Evolutionary conservation across 1,284 basidiomycete species (phyloP).

Genomic region (Cutaneotrichosporon mucoides): DNA sequence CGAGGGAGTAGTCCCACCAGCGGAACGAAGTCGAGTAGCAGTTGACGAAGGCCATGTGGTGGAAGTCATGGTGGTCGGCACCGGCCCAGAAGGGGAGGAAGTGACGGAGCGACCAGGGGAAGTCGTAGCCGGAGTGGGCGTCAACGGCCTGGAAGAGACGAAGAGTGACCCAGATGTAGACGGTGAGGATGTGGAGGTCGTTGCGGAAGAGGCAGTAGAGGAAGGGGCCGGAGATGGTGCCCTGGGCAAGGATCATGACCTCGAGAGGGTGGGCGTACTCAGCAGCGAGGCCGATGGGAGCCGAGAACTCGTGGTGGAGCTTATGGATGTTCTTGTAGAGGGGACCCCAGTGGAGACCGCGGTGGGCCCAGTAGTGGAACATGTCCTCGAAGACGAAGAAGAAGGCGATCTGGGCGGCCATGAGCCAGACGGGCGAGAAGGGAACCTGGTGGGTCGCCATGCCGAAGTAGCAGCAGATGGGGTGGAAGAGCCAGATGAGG

Average conservation of each 20-base stretch:
- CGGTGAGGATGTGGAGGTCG: constrained; percentile 69
- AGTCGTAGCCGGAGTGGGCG: constrained; percentile 95
- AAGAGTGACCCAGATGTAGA: constrained; percentile 87
- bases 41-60: constrained; percentile 57
- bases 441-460: constrained; percentile 86
- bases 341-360: constrained; percentile 80
- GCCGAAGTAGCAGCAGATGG: constrained; percentile 81
- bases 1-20: constrained; percentile 82
- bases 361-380: constrained; percentile 78
- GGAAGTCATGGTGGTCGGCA: constrained; percentile 97
- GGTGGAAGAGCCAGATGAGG: constrained; percentile 96
- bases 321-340: constrained; percentile 99
- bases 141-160: constrained; percentile 97
- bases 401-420: constrained; percentile 74
- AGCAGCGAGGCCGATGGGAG: constrained; percentile 91
- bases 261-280: constrained; percentile 97
- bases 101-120: constrained; percentile 95
- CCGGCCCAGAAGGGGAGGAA: constrained; percentile 97
- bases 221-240: constrained; percentile 82
- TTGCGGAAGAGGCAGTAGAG: constrained; percentile 62
- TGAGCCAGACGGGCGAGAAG: constrained; percentile 68
- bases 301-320: constrained; percentile 94
- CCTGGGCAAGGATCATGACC: constrained; percentile 79
- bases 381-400: constrained; percentile 98
- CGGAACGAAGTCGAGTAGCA: constrained; percentile 90